Evolutionary conservation across 257 asterid genomes (phyloP).

Genomic region (Nicotiana otophora): DNA sequence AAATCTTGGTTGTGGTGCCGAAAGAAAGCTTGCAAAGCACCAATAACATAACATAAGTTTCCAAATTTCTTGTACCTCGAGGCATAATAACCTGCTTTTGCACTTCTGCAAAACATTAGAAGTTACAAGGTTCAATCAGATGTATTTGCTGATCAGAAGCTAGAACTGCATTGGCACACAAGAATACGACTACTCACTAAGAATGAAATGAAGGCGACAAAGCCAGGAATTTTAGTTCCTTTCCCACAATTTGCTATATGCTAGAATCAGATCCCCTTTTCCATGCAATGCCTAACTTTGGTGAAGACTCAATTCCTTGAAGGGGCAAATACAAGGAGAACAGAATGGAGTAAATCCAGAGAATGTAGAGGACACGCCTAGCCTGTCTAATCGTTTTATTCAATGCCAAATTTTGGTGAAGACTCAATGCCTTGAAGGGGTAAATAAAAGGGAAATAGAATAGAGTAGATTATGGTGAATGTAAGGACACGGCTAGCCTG

Average conservation of each 20-base stretch:
- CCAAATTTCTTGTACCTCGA: conserved; percentile 85
- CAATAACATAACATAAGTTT: conserved; percentile 79
- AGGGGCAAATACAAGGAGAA: background rate
- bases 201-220: background rate
- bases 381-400: background rate
- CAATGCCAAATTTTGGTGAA: background rate
- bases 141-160: background rate
- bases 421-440: background rate
- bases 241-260: background rate
- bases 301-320: background rate
- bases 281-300: conserved; percentile 7
- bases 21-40: conserved; percentile 79
- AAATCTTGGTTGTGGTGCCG: conserved; percentile 71
- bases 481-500: background rate
- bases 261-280: conserved; percentile 8
- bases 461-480: background rate
- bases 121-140: background rate
- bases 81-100: conserved; percentile 89
- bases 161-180: background rate
- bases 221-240: background rate
- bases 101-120: conserved; percentile 53
- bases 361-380: background rate
- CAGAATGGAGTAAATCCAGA: background rate
- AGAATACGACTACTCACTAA: background rate
- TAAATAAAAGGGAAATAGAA: background rate